Evolutionary conservation across 2,329 filamentous ascomycete species (phyloP), one percentile per base, ranked within the genome.

Genomic region (Colletotrichum sublineola): DNA sequence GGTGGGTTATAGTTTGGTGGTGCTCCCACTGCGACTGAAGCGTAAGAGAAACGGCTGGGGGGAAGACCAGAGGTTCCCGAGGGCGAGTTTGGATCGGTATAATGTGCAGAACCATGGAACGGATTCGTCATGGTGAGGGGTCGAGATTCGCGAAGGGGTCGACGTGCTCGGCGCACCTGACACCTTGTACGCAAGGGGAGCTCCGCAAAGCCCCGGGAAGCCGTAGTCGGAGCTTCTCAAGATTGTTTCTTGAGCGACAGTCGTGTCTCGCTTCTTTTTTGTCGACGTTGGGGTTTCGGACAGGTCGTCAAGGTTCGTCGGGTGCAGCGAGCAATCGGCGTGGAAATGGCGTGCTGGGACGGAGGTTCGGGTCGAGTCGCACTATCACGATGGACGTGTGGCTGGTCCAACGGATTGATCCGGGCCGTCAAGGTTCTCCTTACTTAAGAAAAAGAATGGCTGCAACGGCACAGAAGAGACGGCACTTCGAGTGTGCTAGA

Each of bases 81-180:
- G 12, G 77, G 75, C 29, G 76, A 77, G 44, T 78, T 76, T 48
- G 79, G 76, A 66, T 82, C 81, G 71, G 78, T 77, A 69, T 80
- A 80, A 74, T 77, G 79, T 61, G 80, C 75, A 11, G 79, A 76
- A 75, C 76, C 77, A 74, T 81, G 80, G 68, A 82, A 85, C 15
- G 83, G 84, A 75, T 84, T 85, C 74, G 84, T 79, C 84, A 86
- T 86, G 75, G 69, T 78, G 76, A 67, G 75, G 76, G 73, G 71
- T 69, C 67, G 60, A 57, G 60, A 20, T 72, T 57, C 44, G 74
- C 68, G 24, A 40, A 61, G 61, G 55, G 38, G 50, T 63, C 65
- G 57, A 48, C 69, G 61, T 55, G 70, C 62, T 73, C 56, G 69
- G 71, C 65, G 65, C 62, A 62, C 69, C 61, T 52, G 48, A 63